These are phyloP conservation scores for Ascochyta koolunga DNA, from an alignment of 2,329 filamentous ascomycete genomes.

Conservation along the genomic window DNA sequence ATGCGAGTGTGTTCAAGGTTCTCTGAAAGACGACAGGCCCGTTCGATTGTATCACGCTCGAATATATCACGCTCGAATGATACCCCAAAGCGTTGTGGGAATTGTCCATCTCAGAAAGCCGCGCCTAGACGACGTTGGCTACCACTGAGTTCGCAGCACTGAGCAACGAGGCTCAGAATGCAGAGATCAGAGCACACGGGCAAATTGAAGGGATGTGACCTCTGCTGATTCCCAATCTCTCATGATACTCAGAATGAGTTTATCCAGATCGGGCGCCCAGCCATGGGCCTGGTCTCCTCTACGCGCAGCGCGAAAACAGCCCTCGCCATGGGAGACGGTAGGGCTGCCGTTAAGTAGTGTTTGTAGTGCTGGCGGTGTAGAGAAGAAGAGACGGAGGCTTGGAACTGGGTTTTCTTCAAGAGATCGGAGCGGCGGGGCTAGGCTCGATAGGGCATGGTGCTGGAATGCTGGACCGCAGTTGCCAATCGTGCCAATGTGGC, in stretches of 20 bases:
- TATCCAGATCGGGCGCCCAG: slow-evolving; percentile 74
- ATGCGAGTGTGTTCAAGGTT: too few species aligned
- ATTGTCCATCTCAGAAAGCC: too few species aligned
- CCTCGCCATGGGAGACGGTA: slow-evolving; percentile 55
- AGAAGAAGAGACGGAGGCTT: slow-evolving; percentile 50
- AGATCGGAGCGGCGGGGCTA: slow-evolving; percentile 20
- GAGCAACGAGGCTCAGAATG: background rate
- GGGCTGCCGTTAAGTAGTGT: slow-evolving; percentile 66
- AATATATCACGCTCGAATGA: too few species aligned
- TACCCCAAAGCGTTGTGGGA: too few species aligned
- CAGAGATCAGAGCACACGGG: background rate
- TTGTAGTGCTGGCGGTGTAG: slow-evolving; percentile 60
- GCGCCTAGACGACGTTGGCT: too few species aligned
- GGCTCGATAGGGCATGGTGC: slow-evolving; percentile 26
- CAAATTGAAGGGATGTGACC: slow-evolving; percentile 59
- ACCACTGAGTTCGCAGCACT: too few species aligned
- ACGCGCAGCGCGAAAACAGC: slow-evolving; percentile 73
- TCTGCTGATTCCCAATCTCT: slow-evolving; percentile 75
- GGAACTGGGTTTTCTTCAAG: slow-evolving; percentile 37
- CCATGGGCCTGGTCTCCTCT: slow-evolving; percentile 68
- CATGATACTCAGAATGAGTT: slow-evolving; percentile 65
- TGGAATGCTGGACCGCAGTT: slow-evolving; percentile 15
- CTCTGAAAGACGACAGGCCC: too few species aligned
- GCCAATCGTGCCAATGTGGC: slow-evolving; percentile 37
- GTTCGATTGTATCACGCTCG: too few species aligned